Percentiles rank a stretch among this genome's conserved stretches.
phyloP scores from a whole-genome alignment of 805 yeast genomes.

The Wickerhamiella parazyma region DNA sequence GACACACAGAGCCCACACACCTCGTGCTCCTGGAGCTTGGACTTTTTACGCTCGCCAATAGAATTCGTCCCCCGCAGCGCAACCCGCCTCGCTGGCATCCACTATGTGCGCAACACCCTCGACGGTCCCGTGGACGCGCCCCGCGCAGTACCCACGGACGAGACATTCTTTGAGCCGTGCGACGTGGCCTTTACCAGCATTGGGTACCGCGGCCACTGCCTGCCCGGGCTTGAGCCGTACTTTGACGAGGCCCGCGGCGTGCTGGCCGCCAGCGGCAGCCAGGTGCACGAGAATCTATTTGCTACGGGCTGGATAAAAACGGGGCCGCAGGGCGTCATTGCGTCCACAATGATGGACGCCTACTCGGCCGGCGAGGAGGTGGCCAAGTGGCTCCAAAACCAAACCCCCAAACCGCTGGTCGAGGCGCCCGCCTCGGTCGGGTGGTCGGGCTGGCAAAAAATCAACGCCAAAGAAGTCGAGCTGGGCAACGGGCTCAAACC shows the following conservation, averaged over 20 bases:
- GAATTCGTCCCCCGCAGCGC: constrained; percentile 31
- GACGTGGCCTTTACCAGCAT: constrained; percentile 69
- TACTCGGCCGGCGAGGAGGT: constrained; percentile 59
- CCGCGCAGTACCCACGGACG: constrained; percentile 30
- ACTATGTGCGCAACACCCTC: constrained; percentile 37
- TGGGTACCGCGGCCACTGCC: constrained; percentile 63
- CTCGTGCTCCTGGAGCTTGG: constrained; percentile 42
- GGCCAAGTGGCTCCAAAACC: constrained; percentile 16
- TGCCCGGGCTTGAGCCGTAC: constrained; percentile 37
- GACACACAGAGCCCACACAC: too few relatives aligned
- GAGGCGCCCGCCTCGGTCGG: not conserved
- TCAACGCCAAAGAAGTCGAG: constrained; percentile 40
- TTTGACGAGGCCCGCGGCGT: constrained; percentile 32
- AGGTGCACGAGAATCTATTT: constrained; percentile 32
- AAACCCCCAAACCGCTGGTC: constrained; percentile 32
- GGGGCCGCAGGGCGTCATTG: constrained; percentile 83
- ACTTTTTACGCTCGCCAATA: constrained; percentile 55
- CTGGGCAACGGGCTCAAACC: constrained; percentile 37
- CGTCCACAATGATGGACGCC: constrained; percentile 77
- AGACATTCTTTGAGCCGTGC: constrained; percentile 25
- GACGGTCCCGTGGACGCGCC: constrained; percentile 28
- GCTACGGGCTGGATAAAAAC: constrained; percentile 84
- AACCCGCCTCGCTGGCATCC: constrained; percentile 31
- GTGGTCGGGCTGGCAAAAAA: constrained; percentile 57
- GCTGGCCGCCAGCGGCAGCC: constrained; percentile 5